A percentile compares a stretch with the other conserved stretches of the same genome.
Conservation (phyloP, 164 flowering plant genomes). For the Vitis rotundifolia region DNA sequence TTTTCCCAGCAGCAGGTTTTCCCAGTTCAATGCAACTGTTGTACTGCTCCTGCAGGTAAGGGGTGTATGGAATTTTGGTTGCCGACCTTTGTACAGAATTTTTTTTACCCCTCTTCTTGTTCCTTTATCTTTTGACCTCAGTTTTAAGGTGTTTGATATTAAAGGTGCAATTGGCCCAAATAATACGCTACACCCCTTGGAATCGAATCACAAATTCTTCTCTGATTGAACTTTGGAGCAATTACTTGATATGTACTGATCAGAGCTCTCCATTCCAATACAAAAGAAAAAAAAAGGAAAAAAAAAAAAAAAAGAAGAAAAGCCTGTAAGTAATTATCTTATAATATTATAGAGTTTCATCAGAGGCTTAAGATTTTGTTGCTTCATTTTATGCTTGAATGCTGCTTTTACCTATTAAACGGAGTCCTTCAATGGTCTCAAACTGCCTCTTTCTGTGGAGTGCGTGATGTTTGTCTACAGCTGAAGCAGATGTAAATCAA, state of each 20-base stretch:
- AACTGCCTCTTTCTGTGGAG: too few species aligned
- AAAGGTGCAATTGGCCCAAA: conserved; percentile 39
- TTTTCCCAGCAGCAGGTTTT: conserved; percentile 20
- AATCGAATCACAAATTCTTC: conserved; percentile 8
- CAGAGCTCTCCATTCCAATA: not conserved
- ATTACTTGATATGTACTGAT: conserved; percentile 5
- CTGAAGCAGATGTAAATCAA: too few species aligned
- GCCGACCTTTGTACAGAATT: conserved; percentile 53
- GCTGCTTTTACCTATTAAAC: too few species aligned
- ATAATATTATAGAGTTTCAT: conserved; percentile 15
- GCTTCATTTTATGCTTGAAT: not conserved
- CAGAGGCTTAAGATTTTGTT: conserved; percentile 7
- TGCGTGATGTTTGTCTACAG: too few species aligned
- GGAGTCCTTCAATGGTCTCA: too few species aligned
- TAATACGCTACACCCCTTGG: conserved; percentile 33
- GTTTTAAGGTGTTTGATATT: conserved; percentile 28
- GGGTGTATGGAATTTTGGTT: conserved; percentile 52
- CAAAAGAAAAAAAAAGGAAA: not conserved
- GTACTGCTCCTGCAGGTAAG: conserved; percentile 27
- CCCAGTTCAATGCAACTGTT: conserved; percentile 24
- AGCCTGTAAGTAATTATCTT: conserved; percentile 20
- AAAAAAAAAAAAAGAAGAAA: not conserved
- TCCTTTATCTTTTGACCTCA: conserved; percentile 10
- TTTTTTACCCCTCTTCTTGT: conserved; percentile 16
- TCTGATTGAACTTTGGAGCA: conserved; percentile 11